Evolutionary conservation across 129 eudicot genomes (phyloP), one percentile per base, ranked within the genome.

Genomic region (Glebionis coronaria): DNA sequence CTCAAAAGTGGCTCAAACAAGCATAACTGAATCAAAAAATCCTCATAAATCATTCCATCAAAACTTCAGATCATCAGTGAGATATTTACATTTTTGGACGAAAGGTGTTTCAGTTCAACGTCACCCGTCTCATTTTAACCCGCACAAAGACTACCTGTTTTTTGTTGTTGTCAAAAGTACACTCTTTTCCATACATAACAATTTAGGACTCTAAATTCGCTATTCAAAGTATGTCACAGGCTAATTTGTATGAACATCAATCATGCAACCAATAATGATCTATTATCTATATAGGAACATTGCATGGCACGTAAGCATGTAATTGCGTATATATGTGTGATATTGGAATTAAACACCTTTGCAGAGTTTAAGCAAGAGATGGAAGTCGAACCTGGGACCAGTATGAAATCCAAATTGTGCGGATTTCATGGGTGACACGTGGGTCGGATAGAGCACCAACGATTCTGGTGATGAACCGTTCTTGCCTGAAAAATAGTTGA

Each of bases 391-490:
- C 54, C 54, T 49, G 54, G 20, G 90, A 55, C 87, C 92, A 87
- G 84, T 83, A 84, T 45, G 97, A 87, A 51, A 85, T 46, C 97
- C 97, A 91, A 58, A 87, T 85, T 12, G n/a, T 70, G 70, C 91
- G 96, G 67, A 92, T 83, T 79, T 92, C 98, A 53, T 85, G 91
- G 65, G 98, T 92, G 83, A 88, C 84, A 10, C 96, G 87, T 0
- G 96, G 95, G 66, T 92, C 88, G 12, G 91, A 80, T 31, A 92
- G 61, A 65, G 79, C 82, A 60, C 79, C 88, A 56, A 88, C 83
- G 78, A 85, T 72, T 61, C 91, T 77, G 59, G 55, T 16, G 62
- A 92, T 79, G 60, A 25, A 52, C 25, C 25, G 25, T 23, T 23
- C 25, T 23, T 23, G 25, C 2, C 25, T 23, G 25, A 23, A 23